Base-by-base conservation (phyloP, 352 stramenopile species). In the Aphanomyces astaci region DNA sequence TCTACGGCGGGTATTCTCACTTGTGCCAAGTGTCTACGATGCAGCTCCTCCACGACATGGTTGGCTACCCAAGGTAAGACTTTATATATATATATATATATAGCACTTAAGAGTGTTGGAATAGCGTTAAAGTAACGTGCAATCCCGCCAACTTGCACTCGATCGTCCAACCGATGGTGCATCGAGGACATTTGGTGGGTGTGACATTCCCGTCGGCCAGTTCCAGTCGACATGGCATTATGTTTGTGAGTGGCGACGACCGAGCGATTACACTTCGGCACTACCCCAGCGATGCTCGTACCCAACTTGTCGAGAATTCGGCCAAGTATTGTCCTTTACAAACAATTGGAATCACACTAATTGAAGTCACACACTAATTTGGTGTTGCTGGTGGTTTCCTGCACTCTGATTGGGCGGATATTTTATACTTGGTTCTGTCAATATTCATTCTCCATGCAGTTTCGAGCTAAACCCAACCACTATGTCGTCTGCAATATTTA, bases 21-120 rank as follows among this genome's bases (percentile, higher is more conserved):
- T 15, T 63, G 22, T 25, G 13, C 19, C 19, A 63, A 2, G 22
- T 63, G n/a, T 63, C 54, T 1, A 1, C 27, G 1, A 0, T 24
- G 13, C 31, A 63, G 30, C 54, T 63, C 27, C 1, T 63, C 36
- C 0, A 52, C 13, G 36, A 49, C 36, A 63, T 63, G 9, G 53
- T 63, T 63, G 54, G 54, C 22, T 54, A 63, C 52, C 27, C 54
- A 31, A 49, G 1, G 54, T 63, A 0, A 59, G 24, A 49, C 25
- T 31, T 22, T 52, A 19, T 15, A 48, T 63, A 2, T 43, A 11
- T 11, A 15, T 24, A 11, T 52, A 1, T 43, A 13, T 0, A 31
- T 46, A 19, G 19, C 52, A 19, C 22, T 28, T 15, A 24, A n/a
- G 0, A 19, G 22, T 27, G 11, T 63, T 31, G 30, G 10, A 63